Conservation (phyloP, 768 basidiomycete species). For the Boletus pseudopeckii region DNA sequence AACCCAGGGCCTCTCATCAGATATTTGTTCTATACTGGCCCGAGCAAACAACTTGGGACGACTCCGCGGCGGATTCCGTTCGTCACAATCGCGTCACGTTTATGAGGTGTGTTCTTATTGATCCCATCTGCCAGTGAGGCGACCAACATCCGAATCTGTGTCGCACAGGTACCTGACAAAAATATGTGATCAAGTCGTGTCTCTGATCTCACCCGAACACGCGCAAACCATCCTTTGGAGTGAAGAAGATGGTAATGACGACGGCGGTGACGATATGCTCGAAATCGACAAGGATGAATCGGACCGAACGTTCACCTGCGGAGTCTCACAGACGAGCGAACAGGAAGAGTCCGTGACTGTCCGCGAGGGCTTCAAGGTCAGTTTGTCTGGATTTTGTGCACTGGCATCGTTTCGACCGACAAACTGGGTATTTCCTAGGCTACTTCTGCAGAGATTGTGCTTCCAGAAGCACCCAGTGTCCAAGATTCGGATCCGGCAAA, state of each 20-base stretch:
- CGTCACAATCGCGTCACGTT: conserved; percentile 55
- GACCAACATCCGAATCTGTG: neutral
- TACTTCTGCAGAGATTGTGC: conserved; percentile 8
- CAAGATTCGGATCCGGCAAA: conserved; percentile 7
- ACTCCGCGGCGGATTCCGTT: conserved; percentile 42
- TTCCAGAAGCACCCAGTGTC: conserved; percentile 1
- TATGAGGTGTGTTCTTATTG: conserved; percentile 45
- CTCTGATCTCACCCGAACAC: conserved; percentile 49
- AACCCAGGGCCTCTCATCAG: conserved; percentile 10
- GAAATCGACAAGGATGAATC: conserved; percentile 38
- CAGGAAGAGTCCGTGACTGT: conserved; percentile 49
- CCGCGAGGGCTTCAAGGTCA: conserved; percentile 46
- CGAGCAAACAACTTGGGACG: conserved; percentile 56
- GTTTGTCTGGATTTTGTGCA: neutral
- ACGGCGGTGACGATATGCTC: conserved; percentile 26
- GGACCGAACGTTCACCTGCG: conserved; percentile 50
- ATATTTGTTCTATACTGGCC: conserved; percentile 61
- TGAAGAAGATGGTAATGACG: conserved; percentile 29
- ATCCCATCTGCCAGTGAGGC: neutral
- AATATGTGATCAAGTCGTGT: conserved; percentile 52
- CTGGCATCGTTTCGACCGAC: neutral
- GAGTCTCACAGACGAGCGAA: conserved; percentile 52
- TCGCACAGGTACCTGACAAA: conserved; percentile 53
- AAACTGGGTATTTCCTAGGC: neutral
- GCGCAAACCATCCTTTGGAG: conserved; percentile 44